A percentile compares a stretch with the other conserved stretches of the same genome.
Evolutionary conservation across 371 early-diverging fungal species (phyloP).

Genomic region (Apophysomyces sp.): DNA sequence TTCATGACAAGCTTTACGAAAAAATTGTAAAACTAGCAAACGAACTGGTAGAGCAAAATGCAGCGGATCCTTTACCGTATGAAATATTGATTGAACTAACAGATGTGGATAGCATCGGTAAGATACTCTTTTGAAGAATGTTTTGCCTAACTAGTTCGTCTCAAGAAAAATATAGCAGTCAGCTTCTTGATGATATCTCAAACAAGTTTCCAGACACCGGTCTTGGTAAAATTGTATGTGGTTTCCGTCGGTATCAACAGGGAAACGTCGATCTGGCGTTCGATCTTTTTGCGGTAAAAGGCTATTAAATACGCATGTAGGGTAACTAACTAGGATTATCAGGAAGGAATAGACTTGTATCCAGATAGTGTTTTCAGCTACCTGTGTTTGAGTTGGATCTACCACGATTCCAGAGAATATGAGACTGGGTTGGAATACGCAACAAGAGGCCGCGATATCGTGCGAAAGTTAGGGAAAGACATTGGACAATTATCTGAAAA

Average conservation of each 20-base stretch:
- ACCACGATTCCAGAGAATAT: conserved; percentile 53
- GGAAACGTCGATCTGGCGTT: conserved; percentile 46
- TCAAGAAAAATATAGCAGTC: conserved; percentile 46
- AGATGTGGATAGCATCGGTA: conserved; percentile 43
- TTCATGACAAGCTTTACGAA: conserved; percentile 25
- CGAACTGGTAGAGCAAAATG: conserved; percentile 24
- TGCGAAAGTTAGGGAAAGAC: conserved; percentile 25
- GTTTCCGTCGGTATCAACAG: conserved; percentile 41
- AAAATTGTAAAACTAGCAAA: conserved; percentile 37
- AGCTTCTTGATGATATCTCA: conserved; percentile 40
- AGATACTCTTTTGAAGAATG: too few species aligned
- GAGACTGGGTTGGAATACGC: conserved; percentile 65
- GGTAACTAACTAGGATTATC: background rate
- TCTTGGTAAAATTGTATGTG: conserved; percentile 51
- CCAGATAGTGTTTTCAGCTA: conserved; percentile 52
- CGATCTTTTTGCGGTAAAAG: conserved; percentile 39
- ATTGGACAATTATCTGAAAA: conserved; percentile 37
- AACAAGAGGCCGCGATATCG: conserved; percentile 48
- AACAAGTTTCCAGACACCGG: conserved; percentile 51
- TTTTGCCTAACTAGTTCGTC: too few species aligned
- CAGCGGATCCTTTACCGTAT: conserved; percentile 42
- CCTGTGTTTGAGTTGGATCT: conserved; percentile 54
- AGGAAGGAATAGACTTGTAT: conserved; percentile 51
- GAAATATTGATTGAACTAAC: conserved; percentile 51
- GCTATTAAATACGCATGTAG: background rate